Evolutionary conservation across 1,139 yeast species (phyloP).

Genomic region (Candida tropicalis): DNA sequence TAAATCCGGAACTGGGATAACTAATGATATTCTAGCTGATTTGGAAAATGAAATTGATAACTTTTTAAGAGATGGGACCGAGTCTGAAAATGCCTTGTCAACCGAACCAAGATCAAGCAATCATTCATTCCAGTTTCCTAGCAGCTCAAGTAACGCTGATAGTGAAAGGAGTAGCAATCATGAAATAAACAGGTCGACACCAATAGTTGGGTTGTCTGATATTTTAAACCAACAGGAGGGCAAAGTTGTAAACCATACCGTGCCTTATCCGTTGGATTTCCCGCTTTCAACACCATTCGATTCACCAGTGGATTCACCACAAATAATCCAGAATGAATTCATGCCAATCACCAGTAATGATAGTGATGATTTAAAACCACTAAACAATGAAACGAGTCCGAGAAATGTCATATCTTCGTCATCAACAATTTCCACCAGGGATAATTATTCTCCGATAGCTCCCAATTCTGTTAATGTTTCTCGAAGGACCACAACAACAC

Average conservation of each 20-base stretch:
- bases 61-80: constrained; percentile 13
- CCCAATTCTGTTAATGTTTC: background rate
- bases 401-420: constrained; percentile 1
- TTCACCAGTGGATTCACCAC: constrained; percentile 12
- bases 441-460: background rate
- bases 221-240: constrained; percentile 1
- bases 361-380: background rate
- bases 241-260: background rate
- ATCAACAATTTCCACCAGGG: constrained; percentile 1
- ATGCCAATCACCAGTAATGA: constrained; percentile 8
- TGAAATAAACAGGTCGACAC: constrained; percentile 10
- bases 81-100: background rate
- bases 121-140: constrained; percentile 5
- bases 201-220: constrained; percentile 10
- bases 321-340: constrained; percentile 12
- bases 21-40: constrained; percentile 15
- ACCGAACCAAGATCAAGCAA: constrained; percentile 3
- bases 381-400: background rate
- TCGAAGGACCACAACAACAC: background rate
- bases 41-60: constrained; percentile 18
- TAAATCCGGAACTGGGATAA: constrained; percentile 7
- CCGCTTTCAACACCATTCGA: constrained; percentile 11
- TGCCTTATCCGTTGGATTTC: constrained; percentile 12
- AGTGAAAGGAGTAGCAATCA: constrained; percentile 6
- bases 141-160: constrained; percentile 8